Percentiles rank a stretch among this genome's conserved stretches.
These are phyloP conservation scores for Penicillium sp. DNA, from an alignment of 2,329 filamentous ascomycete species.

Conservation along the genomic window DNA sequence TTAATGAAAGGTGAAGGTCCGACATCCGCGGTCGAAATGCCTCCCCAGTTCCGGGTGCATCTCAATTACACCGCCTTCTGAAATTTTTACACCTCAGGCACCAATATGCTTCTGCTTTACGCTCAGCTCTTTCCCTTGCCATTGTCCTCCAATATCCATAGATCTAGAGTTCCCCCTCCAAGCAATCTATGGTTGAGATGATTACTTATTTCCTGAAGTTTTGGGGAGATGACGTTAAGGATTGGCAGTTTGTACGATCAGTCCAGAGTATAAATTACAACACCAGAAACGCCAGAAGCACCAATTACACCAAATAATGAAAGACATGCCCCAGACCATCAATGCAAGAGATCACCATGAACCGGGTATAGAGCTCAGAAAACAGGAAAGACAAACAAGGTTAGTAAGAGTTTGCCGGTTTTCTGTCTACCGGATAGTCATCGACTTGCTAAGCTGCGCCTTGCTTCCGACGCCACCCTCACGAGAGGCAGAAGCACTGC, in stretches of 20 bases:
- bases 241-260: conserved; percentile 25
- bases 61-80: too few relatives aligned
- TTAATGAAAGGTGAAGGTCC: conserved; percentile 42
- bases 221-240: background rate
- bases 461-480: conserved; percentile 73
- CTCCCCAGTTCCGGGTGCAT: conserved; percentile 32
- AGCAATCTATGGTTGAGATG: background rate
- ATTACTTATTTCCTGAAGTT: background rate
- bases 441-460: conserved; percentile 88
- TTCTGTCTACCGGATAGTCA: conserved; percentile 77
- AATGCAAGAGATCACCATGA: conserved; percentile 26
- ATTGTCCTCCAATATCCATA: too few relatives aligned
- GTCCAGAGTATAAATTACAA: conserved; percentile 22
- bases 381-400: conserved; percentile 7
- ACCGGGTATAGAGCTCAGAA: conserved; percentile 23
- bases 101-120: too few relatives aligned
- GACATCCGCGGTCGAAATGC: conserved; percentile 42
- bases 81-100: too few relatives aligned
- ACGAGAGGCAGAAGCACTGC: conserved; percentile 64
- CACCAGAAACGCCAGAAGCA: conserved; percentile 19
- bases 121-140: too few relatives aligned
- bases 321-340: conserved; percentile 24
- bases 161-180: too few relatives aligned
- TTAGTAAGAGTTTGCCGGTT: background rate
- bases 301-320: conserved; percentile 12